Base-by-base conservation (phyloP, 2,329 filamentous ascomycete genomes). In the Penicillium hordei region DNA sequence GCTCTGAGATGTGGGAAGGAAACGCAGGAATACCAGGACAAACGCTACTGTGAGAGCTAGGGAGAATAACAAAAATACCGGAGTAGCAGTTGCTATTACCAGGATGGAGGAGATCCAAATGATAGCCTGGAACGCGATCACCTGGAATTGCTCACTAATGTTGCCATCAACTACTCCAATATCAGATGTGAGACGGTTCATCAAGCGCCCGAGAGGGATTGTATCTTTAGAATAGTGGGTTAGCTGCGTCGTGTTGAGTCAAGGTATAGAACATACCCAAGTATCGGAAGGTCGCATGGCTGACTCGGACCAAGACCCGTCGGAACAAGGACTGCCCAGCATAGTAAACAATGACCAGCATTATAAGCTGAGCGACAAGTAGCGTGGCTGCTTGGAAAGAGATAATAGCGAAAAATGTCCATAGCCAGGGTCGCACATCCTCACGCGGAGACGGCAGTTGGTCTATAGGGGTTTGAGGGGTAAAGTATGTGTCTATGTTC, bases 171-270 rank as follows among this genome's bases (percentile, higher is more conserved):
- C 84, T 49, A 91, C 93, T 29, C 89, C 90, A 75, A 96, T 94
- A 68, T 97, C 92, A 1, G 90, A 91, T 0, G 92, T 96, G 59
- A 97, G 81, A 8, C 93, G 85, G 72, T 97, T 97, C 90, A 96
- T 96, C 60, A 97, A 79, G 46, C 93, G 86, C 0, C 93, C 93
- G 0, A 95, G 87, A 0, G 93, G 93, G 0, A 93, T 96, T 4
- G 91, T 86, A 70, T 97, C 93, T 76, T 31, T 0, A 23, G 10
- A 45, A 6, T 8, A 4, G 27, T n/a, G 5, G 1, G 6, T 56
- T 40, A 56, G 40, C 19, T 31, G 3, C 15, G 5, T 38, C 3
- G 5, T 27, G n/a, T 25, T 21, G 15, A 29, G 29, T 23, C 25
- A 31, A 19, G 7, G 12, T 5, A 25, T 12, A 19, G 10, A 27